Evolutionary conservation across 148 eudicot species (phyloP), one percentile per base, ranked within the genome.

Genomic region (Rheum nobile): DNA sequence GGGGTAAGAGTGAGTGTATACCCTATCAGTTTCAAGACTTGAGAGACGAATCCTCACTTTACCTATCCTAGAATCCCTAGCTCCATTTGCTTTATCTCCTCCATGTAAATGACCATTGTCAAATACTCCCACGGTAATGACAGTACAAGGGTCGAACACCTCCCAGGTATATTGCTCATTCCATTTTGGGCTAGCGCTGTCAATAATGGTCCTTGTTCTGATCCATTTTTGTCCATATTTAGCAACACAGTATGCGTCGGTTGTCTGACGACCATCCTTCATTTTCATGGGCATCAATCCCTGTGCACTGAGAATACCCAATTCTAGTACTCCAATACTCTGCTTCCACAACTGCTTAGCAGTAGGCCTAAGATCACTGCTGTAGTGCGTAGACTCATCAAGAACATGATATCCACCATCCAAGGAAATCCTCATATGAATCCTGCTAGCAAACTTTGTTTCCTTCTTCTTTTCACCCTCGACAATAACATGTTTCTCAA

Each of bases 171-270:
- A 87, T 32, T 87, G 90, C 78, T 87, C 90, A 22, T 87, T 87
- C 90, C 90, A 87, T 61, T 83, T 87, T 0, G 91, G 91, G 78
- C 67, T 80, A 41, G 85, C 80, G 70, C 88, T 85, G 71, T 87
- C 91, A 39, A 87, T 85, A n/a, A 87, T 87, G 0, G 91, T 87
- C 80, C 91, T 83, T 3, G 91, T 87, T 32, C 88, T 77, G 59
- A 88, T 78, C 92, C 92, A 88, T 71, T 88, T 88, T 75, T 88
- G 92, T 77, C 91, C 91, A 74, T 85, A 87, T 70, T 87, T 87
- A 9, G 91, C 91, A 72, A 87, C 88, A 86, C 92, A 88, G 72
- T 88, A 88, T 12, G 88, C 88, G 65, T 85, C 90, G 0, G 90
- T 87, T 16, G 84, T 75, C 57, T 86, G 88, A 28, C 81, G 81